A percentile compares a stretch with the other conserved stretches of the same genome.
Conservation (phyloP, 2,329 filamentous ascomycete species). For the Fusarium continuum region DNA sequence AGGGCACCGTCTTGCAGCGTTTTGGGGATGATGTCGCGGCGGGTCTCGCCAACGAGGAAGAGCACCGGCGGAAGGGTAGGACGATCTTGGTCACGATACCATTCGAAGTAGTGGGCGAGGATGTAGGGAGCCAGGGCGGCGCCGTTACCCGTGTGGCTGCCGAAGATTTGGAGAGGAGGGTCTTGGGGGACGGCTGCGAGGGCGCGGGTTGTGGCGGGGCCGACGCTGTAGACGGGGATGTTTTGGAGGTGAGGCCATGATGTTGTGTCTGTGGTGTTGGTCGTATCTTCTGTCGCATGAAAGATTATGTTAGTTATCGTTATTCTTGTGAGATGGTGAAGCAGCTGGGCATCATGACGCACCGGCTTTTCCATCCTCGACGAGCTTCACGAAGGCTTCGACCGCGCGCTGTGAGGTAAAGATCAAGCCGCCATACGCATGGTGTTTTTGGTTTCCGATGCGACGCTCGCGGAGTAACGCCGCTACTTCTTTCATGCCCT, state of each 20-base stretch:
- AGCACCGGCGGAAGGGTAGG: slow-evolving; percentile 70
- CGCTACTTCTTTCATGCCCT: slow-evolving; percentile 64
- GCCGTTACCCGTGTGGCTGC: slow-evolving; percentile 85
- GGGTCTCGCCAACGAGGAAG: slow-evolving; percentile 90
- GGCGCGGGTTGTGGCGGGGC: slow-evolving; percentile 81
- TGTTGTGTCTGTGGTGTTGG: slow-evolving; percentile 6
- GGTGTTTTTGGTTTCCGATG: slow-evolving; percentile 52
- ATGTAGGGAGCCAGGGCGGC: slow-evolving; percentile 82
- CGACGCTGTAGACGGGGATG: slow-evolving; percentile 78
- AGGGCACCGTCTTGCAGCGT: slow-evolving; percentile 71
- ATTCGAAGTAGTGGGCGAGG: slow-evolving; percentile 74
- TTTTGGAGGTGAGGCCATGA: slow-evolving; percentile 64
- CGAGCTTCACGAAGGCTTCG: slow-evolving; percentile 75
- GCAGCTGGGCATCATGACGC: slow-evolving; percentile 1
- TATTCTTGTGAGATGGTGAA: not conserved
- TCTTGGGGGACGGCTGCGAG: slow-evolving; percentile 64
- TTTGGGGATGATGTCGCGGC: slow-evolving; percentile 88
- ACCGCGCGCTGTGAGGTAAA: slow-evolving; percentile 88
- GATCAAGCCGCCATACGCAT: slow-evolving; percentile 76
- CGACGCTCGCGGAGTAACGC: slow-evolving; percentile 56
- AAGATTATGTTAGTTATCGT: not conserved
- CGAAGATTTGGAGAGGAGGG: slow-evolving; percentile 71
- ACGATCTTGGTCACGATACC: slow-evolving; percentile 54
- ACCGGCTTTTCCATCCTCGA: slow-evolving; percentile 61
- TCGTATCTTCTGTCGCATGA: slow-evolving; percentile 18